These are phyloP conservation scores for Saccharomyces mikatae DNA, from an alignment of 805 yeast species.

Conservation along the genomic window DNA sequence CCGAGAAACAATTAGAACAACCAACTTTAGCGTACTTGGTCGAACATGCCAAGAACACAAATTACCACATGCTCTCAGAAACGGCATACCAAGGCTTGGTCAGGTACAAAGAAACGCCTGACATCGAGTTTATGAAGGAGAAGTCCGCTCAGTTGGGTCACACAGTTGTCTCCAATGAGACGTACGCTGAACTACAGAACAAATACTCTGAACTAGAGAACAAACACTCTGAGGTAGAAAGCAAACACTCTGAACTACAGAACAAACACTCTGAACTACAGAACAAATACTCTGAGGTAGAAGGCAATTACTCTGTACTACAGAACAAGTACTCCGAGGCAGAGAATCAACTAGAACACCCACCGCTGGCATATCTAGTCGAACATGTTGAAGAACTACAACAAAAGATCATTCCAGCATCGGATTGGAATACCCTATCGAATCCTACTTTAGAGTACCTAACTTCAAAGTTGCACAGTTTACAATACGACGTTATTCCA, in stretches of 20 bases:
- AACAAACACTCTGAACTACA: slow-evolving; percentile 1
- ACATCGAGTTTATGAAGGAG: not conserved
- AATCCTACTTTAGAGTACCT: not conserved
- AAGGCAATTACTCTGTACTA: slow-evolving; percentile 2
- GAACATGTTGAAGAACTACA: slow-evolving; percentile 3
- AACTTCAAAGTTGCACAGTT: not conserved
- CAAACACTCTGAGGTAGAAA: not conserved
- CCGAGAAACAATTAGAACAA: not conserved
- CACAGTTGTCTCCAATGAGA: not conserved
- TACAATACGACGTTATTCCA: not conserved
- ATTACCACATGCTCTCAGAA: not conserved
- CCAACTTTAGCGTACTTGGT: slow-evolving; percentile 5
- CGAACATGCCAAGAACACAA: slow-evolving; percentile 4
- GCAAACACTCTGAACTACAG: too few species aligned
- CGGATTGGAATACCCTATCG: not conserved
- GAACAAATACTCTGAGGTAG: not conserved
- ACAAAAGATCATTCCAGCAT: not conserved
- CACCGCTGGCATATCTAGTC: slow-evolving; percentile 5
- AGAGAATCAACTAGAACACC: not conserved
- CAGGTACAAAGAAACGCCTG: not conserved
- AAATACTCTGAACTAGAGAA: too few species aligned
- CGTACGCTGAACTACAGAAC: not conserved
- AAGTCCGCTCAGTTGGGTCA: not conserved
- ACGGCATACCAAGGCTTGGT: not conserved
- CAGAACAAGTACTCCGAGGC: not conserved